phyloP scores from a whole-genome alignment of 1,284 basidiomycete genomes.

The Ceratobasidium sp. region DNA sequence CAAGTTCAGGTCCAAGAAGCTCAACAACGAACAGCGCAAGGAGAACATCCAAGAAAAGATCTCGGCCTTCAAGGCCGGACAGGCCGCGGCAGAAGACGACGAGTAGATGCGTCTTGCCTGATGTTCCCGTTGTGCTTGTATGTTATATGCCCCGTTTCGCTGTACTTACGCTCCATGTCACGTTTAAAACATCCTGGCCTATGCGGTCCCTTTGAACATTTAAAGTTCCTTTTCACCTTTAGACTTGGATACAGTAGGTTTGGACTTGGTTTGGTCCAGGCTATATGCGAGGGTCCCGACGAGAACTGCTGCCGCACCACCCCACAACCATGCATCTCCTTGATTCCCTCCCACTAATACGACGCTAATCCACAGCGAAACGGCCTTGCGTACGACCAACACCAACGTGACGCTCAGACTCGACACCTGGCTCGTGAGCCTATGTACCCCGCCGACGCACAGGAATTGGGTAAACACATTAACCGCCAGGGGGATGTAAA shows the following conservation, averaged over 20 bases:
- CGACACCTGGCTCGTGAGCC: constrained; percentile 79
- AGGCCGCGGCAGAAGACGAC: constrained; percentile 55
- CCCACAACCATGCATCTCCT: constrained; percentile 45
- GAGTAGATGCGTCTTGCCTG: constrained; percentile 48
- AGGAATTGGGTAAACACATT: constrained; percentile 88
- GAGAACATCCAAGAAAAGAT: constrained; percentile 83
- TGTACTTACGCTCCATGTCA: constrained; percentile 27
- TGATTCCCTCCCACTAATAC: constrained; percentile 52
- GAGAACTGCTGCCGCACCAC: constrained; percentile 70
- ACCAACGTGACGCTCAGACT: constrained; percentile 87
- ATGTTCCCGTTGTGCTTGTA: not conserved
- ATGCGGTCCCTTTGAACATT: not conserved
- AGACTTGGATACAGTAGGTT: constrained; percentile 1
- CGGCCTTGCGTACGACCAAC: constrained; percentile 87
- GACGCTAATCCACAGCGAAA: constrained; percentile 80
- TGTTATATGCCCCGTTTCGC: not conserved
- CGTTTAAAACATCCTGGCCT: constrained; percentile 10
- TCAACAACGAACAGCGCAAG: constrained; percentile 81
- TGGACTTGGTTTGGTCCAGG: constrained; percentile 44
- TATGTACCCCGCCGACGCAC: constrained; percentile 90
- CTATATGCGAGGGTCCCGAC: constrained; percentile 77
- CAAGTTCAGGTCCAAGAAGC: constrained; percentile 75
- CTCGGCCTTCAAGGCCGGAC: constrained; percentile 78
- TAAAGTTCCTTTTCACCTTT: constrained; percentile 28
- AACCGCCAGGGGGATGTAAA: constrained; percentile 69